Base-by-base conservation (phyloP, 805 yeast genomes). In the Schizosaccharomyces osmophilus region DNA sequence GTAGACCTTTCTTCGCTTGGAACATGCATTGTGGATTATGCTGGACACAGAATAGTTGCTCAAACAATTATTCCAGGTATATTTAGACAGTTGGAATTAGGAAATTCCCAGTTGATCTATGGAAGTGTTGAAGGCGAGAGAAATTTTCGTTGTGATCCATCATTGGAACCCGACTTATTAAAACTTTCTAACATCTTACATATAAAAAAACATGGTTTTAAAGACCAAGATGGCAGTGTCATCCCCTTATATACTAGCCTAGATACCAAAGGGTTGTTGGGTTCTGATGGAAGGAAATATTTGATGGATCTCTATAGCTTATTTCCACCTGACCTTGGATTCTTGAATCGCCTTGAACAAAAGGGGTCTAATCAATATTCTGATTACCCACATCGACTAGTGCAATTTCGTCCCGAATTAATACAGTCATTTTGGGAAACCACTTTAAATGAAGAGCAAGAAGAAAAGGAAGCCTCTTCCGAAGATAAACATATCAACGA, bases 11-110 rank as follows among this genome's bases (percentile, higher is more conserved):
- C 81, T 68, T 83, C 84, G 61, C 75, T 90, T 63, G 79, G 86
- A 67, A 85, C 97, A 3, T 78, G 89, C n/a, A 78, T 88, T 63
- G 86, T 90, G 62, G 97, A 90, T 71, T 90, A 80, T 73, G 82
- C 85, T 68, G 98, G 97, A 64, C 83, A 81, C 67, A 80, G 97
- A 71, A 76, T 90, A 45, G 78, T 90, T 48, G 87, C 95, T 70
- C 97, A 90, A 74, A 86, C 95, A 15, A 95, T 96, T 13, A 95
- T 90, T 55, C 98, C 98, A 17, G 97, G 97, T 63, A 80, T 85
- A 62, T 83, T 85, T 71, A 75, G 79, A 62, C 72, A 72, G 63
- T 68, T 67, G 41, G 66, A 66, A 63, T 71, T 76, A 62, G 66
- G 72, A 48, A 71, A 68, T 22, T 77, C 76, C 62, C 80, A 78